A percentile compares a stretch with the other conserved stretches of the same genome.
Conservation (phyloP, 768 basidiomycete genomes). For the Suillus subluteus region DNA sequence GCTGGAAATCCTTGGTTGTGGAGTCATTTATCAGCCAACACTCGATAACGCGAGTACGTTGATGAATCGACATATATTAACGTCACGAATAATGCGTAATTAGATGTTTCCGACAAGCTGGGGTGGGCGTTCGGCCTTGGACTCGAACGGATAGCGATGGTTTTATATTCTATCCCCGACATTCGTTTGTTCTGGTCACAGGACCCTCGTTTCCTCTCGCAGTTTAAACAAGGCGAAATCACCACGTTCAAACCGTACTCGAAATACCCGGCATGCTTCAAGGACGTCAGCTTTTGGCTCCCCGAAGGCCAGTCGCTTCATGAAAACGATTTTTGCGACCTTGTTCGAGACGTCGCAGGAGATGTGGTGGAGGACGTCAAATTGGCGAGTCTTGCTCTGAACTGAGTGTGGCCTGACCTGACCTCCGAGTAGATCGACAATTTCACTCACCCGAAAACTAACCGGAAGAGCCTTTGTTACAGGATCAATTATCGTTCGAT, state of each 20-base stretch:
- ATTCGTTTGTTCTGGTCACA: constrained; percentile 97
- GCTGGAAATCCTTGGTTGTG: constrained; percentile 95
- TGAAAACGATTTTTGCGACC: constrained; percentile 97
- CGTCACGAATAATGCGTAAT: constrained; percentile 15
- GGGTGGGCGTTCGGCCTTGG: constrained; percentile 99
- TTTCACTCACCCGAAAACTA: constrained; percentile 89
- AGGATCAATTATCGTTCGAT: constrained; percentile 95
- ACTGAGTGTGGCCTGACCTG: constrained; percentile 7
- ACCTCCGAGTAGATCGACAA: constrained; percentile 74
- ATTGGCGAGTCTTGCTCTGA: constrained; percentile 52
- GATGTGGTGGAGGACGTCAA: constrained; percentile 92
- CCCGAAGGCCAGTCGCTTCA: constrained; percentile 62
- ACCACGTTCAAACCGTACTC: constrained; percentile 89
- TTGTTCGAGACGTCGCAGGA: constrained; percentile 90
- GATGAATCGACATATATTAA: constrained; percentile 3
- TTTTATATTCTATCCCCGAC: constrained; percentile 95
- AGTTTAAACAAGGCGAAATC: constrained; percentile 80
- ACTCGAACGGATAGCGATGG: constrained; percentile 96
- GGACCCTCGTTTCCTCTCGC: constrained; percentile 84
- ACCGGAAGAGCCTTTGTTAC: constrained; percentile 80
- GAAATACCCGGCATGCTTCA: constrained; percentile 89
- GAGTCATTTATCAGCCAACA: constrained; percentile 89
- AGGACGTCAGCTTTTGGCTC: constrained; percentile 95
- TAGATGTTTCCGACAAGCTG: constrained; percentile 80
- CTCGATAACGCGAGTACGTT: constrained; percentile 82